Evolutionary conservation across 2,329 filamentous ascomycete species (phyloP).

Genomic region (Xylariaceae sp.): DNA sequence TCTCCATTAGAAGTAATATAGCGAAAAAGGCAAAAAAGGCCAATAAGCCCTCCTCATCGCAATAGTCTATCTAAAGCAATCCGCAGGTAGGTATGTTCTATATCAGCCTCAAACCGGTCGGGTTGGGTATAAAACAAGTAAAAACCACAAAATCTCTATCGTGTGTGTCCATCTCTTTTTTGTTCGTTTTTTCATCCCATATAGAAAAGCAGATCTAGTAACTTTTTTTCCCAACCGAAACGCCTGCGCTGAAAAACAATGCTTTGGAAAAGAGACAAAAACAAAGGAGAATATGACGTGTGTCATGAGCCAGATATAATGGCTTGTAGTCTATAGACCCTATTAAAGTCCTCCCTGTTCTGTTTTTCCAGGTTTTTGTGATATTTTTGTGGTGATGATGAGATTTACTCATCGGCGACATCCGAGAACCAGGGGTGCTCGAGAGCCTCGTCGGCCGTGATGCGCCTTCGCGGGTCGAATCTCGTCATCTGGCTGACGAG

Average conservation of each 20-base stretch:
- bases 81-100: not conserved
- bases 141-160: no score
- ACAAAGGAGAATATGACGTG: not conserved
- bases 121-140: not conserved
- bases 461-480: slow-evolving; percentile 37
- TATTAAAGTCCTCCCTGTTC: not conserved
- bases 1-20: no score
- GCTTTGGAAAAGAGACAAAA: not conserved
- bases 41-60: no score
- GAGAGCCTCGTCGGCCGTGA: slow-evolving; percentile 37
- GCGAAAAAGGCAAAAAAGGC: no score
- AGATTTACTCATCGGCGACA: slow-evolving; percentile 14
- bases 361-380: not conserved
- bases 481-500: slow-evolving; percentile 36
- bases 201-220: slow-evolving; percentile 1
- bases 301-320: not conserved
- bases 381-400: not conserved
- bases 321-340: not conserved
- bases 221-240: slow-evolving; percentile 1
- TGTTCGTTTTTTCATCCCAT: not conserved
- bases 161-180: not conserved
- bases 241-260: slow-evolving; percentile 4
- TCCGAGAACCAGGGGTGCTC: slow-evolving; percentile 31
- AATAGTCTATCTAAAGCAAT: no score
- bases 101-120: not conserved